Conservation (phyloP, 164 flowering plant species). For the Protea cynaroides region DNA sequence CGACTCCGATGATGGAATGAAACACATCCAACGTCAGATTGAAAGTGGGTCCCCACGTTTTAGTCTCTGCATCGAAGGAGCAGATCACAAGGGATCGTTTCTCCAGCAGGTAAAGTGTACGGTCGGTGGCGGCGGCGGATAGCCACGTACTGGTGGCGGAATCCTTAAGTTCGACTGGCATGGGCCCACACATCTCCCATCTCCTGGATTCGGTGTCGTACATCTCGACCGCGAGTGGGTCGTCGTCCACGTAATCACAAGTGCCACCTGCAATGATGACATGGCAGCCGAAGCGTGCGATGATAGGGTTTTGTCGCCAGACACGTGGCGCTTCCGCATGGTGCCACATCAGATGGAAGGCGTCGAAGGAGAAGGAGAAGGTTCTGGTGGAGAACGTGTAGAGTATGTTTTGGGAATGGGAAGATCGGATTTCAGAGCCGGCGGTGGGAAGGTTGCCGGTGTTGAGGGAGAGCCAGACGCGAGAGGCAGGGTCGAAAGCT, state of each 20-base stretch:
- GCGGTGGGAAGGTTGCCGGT: conserved; percentile 1
- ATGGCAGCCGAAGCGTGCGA: conserved; percentile 41
- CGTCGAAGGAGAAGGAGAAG: conserved; percentile 49
- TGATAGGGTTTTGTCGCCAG: conserved; percentile 68
- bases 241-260: conserved; percentile 59
- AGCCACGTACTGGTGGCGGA: conserved; percentile 56
- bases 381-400: conserved; percentile 40
- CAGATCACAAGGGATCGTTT: conserved; percentile 41
- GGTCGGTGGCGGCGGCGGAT: conserved; percentile 36
- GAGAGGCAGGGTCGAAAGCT: conserved; percentile 65
- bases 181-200: conserved; percentile 43
- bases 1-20: conserved; percentile 29
- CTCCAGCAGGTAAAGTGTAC: conserved; percentile 36
- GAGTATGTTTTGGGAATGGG: conserved; percentile 41
- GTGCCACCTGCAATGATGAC: conserved; percentile 73
- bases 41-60: conserved; percentile 30
- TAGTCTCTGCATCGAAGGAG: conserved; percentile 34
- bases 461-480: conserved; percentile 33
- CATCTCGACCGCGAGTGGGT: conserved; percentile 57
- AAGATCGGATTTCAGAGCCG: conserved; percentile 27
- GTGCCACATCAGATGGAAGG: conserved; percentile 48
- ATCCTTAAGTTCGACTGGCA: conserved; percentile 48
- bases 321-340: conserved; percentile 30
- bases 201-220: conserved; percentile 28
- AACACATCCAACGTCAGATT: conserved; percentile 2